phyloP scores from a whole-genome alignment of 2,329 filamentous ascomycete species.

The Orbilia oligospora region DNA sequence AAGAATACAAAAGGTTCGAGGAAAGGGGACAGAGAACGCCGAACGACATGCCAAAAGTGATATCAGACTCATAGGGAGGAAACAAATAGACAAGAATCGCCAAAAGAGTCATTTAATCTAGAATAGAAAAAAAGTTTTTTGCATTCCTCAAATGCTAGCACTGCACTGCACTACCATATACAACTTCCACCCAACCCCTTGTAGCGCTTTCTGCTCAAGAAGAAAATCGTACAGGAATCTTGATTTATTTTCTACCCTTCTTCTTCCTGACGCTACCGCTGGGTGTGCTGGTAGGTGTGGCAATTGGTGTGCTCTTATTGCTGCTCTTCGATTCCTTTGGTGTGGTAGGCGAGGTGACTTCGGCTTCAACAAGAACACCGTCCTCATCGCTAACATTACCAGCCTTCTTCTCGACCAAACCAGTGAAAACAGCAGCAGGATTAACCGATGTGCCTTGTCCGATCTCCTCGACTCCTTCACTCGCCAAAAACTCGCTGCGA shows the following conservation, averaged over 20 bases:
- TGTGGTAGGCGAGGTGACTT: conserved; percentile 23
- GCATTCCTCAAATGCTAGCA: background rate
- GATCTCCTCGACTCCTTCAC: conserved; percentile 70
- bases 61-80: conserved; percentile 10
- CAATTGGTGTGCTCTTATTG: conserved; percentile 44
- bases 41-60: conserved; percentile 62
- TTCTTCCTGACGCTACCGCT: conserved; percentile 59
- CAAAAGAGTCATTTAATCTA: conserved; percentile 14
- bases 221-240: conserved; percentile 1
- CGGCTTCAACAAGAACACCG: conserved; percentile 80
- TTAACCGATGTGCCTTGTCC: conserved; percentile 62
- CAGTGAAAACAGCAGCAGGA: conserved; percentile 65
- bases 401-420: conserved; percentile 62
- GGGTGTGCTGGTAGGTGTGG: conserved; percentile 47
- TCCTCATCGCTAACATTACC: conserved; percentile 76
- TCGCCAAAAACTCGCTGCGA: conserved; percentile 85
- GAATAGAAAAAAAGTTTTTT: conserved; percentile 18
- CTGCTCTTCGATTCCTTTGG: conserved; percentile 39
- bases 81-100: conserved; percentile 56
- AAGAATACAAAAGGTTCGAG: conserved; percentile 3
- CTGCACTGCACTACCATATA: conserved; percentile 1
- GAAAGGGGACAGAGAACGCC: conserved; percentile 60
- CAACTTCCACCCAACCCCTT: background rate
- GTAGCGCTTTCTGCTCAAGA: background rate
- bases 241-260: conserved; percentile 61